A percentile compares a stretch with the other conserved stretches of the same genome.
Conservation (phyloP, 2,329 filamentous ascomycete species). For the Botrytis medusae region DNA sequence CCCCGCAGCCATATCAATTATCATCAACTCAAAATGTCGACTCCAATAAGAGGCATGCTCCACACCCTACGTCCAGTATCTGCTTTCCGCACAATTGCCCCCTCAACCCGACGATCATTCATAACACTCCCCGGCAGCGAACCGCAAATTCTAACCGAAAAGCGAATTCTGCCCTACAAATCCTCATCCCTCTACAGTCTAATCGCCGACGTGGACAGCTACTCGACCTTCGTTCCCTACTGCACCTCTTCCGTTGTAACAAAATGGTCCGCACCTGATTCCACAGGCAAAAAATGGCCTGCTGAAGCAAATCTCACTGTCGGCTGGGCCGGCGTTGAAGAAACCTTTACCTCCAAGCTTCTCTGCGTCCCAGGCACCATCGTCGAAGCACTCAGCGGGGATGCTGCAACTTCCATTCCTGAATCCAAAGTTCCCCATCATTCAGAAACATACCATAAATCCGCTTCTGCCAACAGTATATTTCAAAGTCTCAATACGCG, state of each 20-base stretch:
- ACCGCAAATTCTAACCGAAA: slow-evolving; percentile 67
- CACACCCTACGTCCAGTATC: slow-evolving; percentile 29
- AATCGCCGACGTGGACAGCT: slow-evolving; percentile 84
- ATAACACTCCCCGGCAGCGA: slow-evolving; percentile 41
- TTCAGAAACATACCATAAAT: slow-evolving; percentile 41
- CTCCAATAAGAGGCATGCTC: slow-evolving; percentile 27
- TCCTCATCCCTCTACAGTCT: slow-evolving; percentile 72
- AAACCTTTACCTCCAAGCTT: slow-evolving; percentile 78
- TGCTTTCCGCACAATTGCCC: slow-evolving; percentile 26
- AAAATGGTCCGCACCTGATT: slow-evolving; percentile 60
- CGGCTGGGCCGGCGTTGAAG: slow-evolving; percentile 80
- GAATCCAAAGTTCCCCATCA: slow-evolving; percentile 44
- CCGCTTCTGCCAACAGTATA: slow-evolving; percentile 49
- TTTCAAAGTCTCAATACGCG: slow-evolving; percentile 69
- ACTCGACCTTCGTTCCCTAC: slow-evolving; percentile 88
- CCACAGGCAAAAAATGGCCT: slow-evolving; percentile 57
- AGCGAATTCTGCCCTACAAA: slow-evolving; percentile 74
- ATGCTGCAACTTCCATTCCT: slow-evolving; percentile 48
- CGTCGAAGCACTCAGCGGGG: slow-evolving; percentile 76
- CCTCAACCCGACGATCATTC: slow-evolving; percentile 45
- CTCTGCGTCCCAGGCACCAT: slow-evolving; percentile 71
- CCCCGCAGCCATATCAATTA: neutral
- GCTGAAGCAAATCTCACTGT: slow-evolving; percentile 75
- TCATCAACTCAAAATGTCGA: slow-evolving; percentile 27
- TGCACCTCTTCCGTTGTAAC: slow-evolving; percentile 78